Percentiles rank a stretch among this genome's conserved stretches.
Conservation (phyloP, 768 basidiomycete genomes). For the Boletus subcaerulescens region DNA sequence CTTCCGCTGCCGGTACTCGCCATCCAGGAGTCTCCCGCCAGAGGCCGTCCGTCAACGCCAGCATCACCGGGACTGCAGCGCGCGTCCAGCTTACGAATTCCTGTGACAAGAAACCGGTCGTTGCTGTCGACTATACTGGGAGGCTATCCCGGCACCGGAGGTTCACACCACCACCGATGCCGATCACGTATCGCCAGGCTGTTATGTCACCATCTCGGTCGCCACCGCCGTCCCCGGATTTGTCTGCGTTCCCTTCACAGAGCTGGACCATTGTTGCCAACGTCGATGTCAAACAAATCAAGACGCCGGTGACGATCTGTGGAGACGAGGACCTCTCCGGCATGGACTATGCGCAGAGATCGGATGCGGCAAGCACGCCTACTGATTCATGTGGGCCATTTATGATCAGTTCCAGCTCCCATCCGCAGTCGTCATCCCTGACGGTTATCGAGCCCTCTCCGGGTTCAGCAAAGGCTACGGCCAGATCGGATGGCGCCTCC, state of each 20-base stretch:
- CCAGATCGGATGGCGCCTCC: no score
- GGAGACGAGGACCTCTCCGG: neutral
- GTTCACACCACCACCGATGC: no score
- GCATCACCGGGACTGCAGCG: neutral
- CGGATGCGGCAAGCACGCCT: no score
- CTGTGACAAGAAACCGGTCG: neutral
- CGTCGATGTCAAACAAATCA: neutral
- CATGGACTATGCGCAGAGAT: no score
- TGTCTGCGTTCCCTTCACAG: constrained; percentile 7
- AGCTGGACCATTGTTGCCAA: neutral
- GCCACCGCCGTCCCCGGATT: neutral
- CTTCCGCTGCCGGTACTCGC: neutral
- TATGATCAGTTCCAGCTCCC: neutral
- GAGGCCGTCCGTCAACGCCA: neutral
- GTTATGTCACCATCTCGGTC: neutral
- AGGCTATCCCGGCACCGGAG: no score
- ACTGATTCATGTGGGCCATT: neutral
- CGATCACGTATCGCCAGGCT: neutral
- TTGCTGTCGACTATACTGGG: neutral
- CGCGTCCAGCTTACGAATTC: neutral
- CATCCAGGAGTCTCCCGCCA: no score
- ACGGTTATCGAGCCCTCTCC: neutral
- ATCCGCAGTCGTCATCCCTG: neutral
- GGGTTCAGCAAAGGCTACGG: no score
- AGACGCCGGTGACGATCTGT: neutral